phyloP scores from a whole-genome alignment of 1,284 basidiomycete genomes.

The Microbotryomycetes sp. region DNA sequence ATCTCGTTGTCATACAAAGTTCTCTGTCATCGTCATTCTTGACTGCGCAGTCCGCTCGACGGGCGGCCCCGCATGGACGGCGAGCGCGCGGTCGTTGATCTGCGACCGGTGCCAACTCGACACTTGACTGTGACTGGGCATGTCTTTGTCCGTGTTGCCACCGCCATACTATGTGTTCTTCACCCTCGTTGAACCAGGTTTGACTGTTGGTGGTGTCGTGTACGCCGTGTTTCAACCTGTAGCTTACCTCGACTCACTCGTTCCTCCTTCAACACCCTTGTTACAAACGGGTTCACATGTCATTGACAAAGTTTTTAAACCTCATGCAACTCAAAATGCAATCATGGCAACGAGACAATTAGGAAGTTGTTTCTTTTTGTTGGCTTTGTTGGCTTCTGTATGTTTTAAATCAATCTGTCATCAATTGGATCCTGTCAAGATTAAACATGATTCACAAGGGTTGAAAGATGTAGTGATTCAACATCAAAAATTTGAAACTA shows the following conservation, averaged over 20 bases:
- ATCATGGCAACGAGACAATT: constrained; percentile 41
- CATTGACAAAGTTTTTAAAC: no score
- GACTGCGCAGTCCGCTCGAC: no score
- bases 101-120: no score
- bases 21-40: no score
- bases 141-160: constrained; percentile 15
- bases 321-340: constrained; percentile 40
- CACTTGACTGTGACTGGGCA: no score
- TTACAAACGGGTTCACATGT: constrained; percentile 30
- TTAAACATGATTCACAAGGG: no score
- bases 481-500: constrained; percentile 30
- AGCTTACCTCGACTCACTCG: constrained; percentile 39
- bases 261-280: constrained; percentile 36
- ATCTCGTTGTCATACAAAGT: no score
- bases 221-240: constrained; percentile 42
- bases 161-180: constrained; percentile 26
- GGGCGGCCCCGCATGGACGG: no score
- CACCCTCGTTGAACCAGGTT: constrained; percentile 29
- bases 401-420: constrained; percentile 13
- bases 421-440: no score
- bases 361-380: constrained; percentile 46
- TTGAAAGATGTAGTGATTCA: no score
- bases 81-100: no score
- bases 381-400: constrained; percentile 43
- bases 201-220: constrained; percentile 41